Conservation (phyloP, 164 flowering plant species). For the Chimonanthus salicifolius region DNA sequence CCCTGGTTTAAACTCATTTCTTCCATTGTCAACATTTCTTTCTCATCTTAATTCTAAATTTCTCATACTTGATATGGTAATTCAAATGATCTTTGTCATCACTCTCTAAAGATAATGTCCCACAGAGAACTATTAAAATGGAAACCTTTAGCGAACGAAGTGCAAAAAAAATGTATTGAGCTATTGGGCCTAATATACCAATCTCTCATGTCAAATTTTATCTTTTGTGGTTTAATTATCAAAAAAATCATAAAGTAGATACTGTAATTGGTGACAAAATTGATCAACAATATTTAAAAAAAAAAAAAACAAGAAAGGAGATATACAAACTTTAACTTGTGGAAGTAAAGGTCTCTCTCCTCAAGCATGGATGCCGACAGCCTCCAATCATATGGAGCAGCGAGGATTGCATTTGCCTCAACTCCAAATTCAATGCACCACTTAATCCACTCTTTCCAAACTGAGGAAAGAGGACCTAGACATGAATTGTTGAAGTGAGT, state of each 20-base stretch:
- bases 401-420: constrained; percentile 89
- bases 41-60: no score
- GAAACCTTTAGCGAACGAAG: no score
- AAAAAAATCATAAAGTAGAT: neutral
- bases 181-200: no score
- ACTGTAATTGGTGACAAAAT: neutral
- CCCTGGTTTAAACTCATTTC: no score
- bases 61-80: no score
- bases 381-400: constrained; percentile 99
- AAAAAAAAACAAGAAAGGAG: neutral
- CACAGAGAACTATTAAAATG: no score
- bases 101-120: no score
- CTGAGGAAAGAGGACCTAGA: constrained; percentile 93
- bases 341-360: constrained; percentile 97
- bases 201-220: neutral
- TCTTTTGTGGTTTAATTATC: neutral
- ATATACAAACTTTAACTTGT: constrained; percentile 79
- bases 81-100: no score
- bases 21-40: no score
- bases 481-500: constrained; percentile 5
- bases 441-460: constrained; percentile 98
- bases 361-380: constrained; percentile 88
- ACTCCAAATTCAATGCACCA: constrained; percentile 98
- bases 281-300: neutral
- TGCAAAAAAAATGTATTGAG: no score